Evolutionary conservation across 2,329 filamentous ascomycete species (phyloP), one percentile per base, ranked within the genome.

Genomic region (Alternaria gaisen): DNA sequence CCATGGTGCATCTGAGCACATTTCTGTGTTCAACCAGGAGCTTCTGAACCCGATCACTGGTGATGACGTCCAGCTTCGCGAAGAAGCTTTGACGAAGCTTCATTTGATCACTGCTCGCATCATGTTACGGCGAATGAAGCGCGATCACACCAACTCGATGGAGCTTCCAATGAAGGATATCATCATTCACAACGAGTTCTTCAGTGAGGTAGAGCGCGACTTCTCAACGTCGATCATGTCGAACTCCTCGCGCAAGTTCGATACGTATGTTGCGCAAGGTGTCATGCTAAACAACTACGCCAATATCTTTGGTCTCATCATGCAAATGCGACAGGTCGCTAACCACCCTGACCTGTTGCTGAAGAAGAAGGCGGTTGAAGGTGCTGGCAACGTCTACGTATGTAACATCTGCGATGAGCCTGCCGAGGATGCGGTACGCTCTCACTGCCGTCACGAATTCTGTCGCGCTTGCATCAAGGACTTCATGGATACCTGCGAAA

Each of bases 251-350:
- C 90, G 95, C 63, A 90, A 93, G 71, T 99, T 98, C 68, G 92
- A 98, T 74, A 98, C 94, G 0, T 99, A 98, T 68, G 95, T 98
- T 38, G 91, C 93, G 18, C 92, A 93, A 65, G 94, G 93, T 82
- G 94, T 98, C 20, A 88, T 99, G 79, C 86, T 99, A 53, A 85
- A 98, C 83, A 78, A 78, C 76, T 98, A 98, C 70, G 95, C 95
- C 82, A 99, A 99, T 77, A 98, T 99, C 67, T 99, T 99, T 72
- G 94, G 94, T 74, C 86, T 99, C 56, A 97, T 99, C 74, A 98
- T 98, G 93, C 94, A 97, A 79, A 98, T 99, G 94, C 91, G 95
- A 56, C 95, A 99, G 81, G 92, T 97, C 26, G 93, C 95, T 8
- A 95, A 99, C 68, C 95, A 99, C 75, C 95, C 95, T 0, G 95